These are phyloP conservation scores for Pseudogymnoascus sp. DNA, from an alignment of 2,329 filamentous ascomycete species.

Conservation along the genomic window DNA sequence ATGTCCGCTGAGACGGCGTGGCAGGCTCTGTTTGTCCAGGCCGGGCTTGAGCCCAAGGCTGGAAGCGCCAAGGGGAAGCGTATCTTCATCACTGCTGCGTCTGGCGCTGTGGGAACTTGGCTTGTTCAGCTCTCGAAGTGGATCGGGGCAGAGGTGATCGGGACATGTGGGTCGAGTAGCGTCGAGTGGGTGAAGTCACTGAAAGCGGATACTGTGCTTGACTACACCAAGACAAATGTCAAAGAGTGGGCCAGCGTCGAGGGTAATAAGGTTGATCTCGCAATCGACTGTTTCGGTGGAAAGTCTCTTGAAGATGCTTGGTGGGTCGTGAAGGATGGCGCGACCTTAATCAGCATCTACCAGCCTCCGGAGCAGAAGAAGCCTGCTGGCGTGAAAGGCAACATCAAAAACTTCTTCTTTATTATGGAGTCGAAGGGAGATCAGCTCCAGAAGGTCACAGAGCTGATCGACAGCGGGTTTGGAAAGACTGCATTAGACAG, in stretches of 20 bases:
- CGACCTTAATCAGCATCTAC: slow-evolving; percentile 36
- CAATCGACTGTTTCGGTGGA: slow-evolving; percentile 41
- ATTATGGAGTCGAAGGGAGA: slow-evolving; percentile 36
- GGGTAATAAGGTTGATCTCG: slow-evolving; percentile 35
- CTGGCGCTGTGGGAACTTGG: slow-evolving; percentile 41
- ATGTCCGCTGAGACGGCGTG: slow-evolving; percentile 38
- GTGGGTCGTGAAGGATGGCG: slow-evolving; percentile 35
- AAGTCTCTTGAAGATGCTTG: slow-evolving; percentile 37
- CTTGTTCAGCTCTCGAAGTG: slow-evolving; percentile 36
- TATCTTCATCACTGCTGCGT: slow-evolving; percentile 40
- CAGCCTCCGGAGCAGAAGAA: slow-evolving; percentile 32
- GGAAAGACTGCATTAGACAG: slow-evolving; percentile 37
- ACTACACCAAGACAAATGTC: slow-evolving; percentile 34
- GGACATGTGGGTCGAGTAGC: slow-evolving; percentile 35
- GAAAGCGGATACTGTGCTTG: slow-evolving; percentile 37
- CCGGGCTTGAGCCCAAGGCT: slow-evolving; percentile 24
- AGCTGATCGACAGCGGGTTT: slow-evolving; percentile 35
- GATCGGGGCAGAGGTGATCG: slow-evolving; percentile 36
- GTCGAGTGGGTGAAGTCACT: slow-evolving; percentile 35
- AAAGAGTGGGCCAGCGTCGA: slow-evolving; percentile 31
- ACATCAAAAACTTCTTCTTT: slow-evolving; percentile 36
- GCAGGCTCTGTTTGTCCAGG: slow-evolving; percentile 39
- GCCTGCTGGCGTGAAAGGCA: slow-evolving; percentile 27
- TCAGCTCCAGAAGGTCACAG: slow-evolving; percentile 35
- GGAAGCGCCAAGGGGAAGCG: slow-evolving; percentile 30